Conservation (phyloP, 352 stramenopile species). For the Globisporangium echinulatum region DNA sequence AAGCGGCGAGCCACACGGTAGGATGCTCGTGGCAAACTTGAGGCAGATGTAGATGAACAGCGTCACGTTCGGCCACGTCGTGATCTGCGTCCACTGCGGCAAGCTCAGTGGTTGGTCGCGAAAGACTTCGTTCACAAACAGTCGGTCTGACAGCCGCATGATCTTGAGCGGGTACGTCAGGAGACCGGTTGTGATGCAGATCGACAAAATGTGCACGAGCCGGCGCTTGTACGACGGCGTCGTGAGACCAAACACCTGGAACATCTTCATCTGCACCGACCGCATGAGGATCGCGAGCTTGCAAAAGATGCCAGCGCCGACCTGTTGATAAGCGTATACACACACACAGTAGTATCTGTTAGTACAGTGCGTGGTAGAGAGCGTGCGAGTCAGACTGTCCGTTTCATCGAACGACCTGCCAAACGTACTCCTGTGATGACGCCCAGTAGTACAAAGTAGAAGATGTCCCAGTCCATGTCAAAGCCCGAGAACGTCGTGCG, state of each 20-base stretch:
- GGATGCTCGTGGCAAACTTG: constrained; percentile 63
- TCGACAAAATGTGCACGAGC: constrained; percentile 49
- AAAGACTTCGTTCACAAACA: constrained; percentile 77
- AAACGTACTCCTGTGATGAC: constrained; percentile 56
- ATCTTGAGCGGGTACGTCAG: constrained; percentile 69
- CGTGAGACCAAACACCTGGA: constrained; percentile 42
- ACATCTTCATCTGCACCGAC: constrained; percentile 42
- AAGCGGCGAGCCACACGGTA: constrained; percentile 63
- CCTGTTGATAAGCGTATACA: constrained; percentile 13
- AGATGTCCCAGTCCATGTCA: constrained; percentile 72
- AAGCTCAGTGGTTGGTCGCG: constrained; percentile 51
- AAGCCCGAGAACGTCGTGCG: constrained; percentile 73
- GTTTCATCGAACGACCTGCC: constrained; percentile 23
- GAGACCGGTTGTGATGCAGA: constrained; percentile 44
- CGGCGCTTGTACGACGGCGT: constrained; percentile 51
- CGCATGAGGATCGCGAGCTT: constrained; percentile 38
- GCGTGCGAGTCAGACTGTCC: too few species aligned
- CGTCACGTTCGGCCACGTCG: constrained; percentile 43
- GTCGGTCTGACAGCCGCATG: constrained; percentile 61
- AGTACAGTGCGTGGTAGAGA: too few species aligned
- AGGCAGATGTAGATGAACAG: constrained; percentile 67
- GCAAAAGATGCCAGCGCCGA: constrained; percentile 64
- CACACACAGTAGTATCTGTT: too few species aligned
- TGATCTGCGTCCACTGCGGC: constrained; percentile 57
- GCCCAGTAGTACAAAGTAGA: constrained; percentile 65